Base-by-base conservation (phyloP, 2,329 filamentous ascomycete species). In the Trichoderma guizhouense region DNA sequence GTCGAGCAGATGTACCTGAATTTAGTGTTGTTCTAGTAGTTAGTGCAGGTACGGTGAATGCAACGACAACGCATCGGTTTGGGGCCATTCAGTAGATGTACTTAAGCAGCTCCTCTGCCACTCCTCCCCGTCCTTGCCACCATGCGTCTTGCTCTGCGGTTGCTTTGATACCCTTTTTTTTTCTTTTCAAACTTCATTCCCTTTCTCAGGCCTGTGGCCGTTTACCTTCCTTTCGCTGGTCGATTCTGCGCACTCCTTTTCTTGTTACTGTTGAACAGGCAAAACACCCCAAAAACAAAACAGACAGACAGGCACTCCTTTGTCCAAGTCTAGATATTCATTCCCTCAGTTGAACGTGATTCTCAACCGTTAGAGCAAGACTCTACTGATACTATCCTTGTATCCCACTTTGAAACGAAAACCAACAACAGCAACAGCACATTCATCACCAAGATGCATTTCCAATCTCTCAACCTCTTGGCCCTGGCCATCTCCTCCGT, bases 401-500 rank as follows among this genome's bases (percentile, higher is more conserved):
- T 43, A 15, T 24, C 26, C 53, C 28, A 34, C 58, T 26, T 28
- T 26, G 24, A 30, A 67, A n/a, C 55, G 21, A 67, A 55, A 69
- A 61, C 3, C 26, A 26, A 32, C 28, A 4, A 47, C n/a, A 64
- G 3, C 14, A 8, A 55, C 28, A 57, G 21, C 28, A 65, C 12
- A 30, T 18, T 15, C 43, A 34, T 18, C 26, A 28, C 11, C 32
- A 76, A 72, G 26, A 80, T 80, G 79, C 76, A 74, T 62, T 75
- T 75, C 73, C 55, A 57, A 30, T 76, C 76, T 18, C 51, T 75
- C 39, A 67, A 73, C 64, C 24, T 76, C 57, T 71, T 75, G 65
- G 71, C 76, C 26, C 64, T 74, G 58, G 72, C 76, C 36, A 73
- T 76, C 21, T 72, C 79, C 24, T 57, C 80, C 18, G 77, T 74